Evolutionary conservation across 805 yeast species (phyloP).

Genomic region (Saccharomyces mikatae): DNA sequence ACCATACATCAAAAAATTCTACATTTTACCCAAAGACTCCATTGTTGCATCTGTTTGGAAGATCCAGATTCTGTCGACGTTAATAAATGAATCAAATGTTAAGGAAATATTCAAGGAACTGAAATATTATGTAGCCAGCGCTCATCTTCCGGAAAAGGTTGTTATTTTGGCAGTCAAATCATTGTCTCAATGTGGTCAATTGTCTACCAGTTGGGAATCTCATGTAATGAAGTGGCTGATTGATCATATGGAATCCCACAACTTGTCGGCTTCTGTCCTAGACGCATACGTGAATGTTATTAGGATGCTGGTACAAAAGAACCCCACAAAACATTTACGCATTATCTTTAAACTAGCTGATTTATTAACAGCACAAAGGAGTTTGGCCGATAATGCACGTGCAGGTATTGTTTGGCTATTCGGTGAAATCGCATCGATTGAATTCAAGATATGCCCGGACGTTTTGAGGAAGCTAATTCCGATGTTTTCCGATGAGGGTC

Average conservation of each 20-base stretch:
- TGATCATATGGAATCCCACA: constrained; percentile 34
- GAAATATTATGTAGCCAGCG: constrained; percentile 42
- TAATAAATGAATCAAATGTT: constrained; percentile 49
- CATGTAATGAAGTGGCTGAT: constrained; percentile 60
- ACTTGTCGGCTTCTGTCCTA: constrained; percentile 30
- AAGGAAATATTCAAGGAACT: constrained; percentile 50
- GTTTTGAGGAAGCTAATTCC: constrained; percentile 52
- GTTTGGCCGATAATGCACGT: constrained; percentile 44
- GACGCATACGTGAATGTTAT: constrained; percentile 67
- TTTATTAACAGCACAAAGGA: constrained; percentile 20
- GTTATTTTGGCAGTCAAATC: constrained; percentile 47
- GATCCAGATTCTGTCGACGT: constrained; percentile 49
- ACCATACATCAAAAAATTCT: constrained; percentile 41
- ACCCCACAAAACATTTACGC: constrained; percentile 44
- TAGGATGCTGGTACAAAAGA: constrained; percentile 60
- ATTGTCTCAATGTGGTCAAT: constrained; percentile 52
- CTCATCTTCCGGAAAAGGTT: constrained; percentile 22
- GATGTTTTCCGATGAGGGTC: constrained; percentile 46
- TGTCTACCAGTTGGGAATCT: constrained; percentile 41
- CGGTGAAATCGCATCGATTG: constrained; percentile 61
- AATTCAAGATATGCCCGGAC: constrained; percentile 60
- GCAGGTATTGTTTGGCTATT: constrained; percentile 86
- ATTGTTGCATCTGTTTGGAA: constrained; percentile 42
- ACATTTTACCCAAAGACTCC: constrained; percentile 48
- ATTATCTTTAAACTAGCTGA: constrained; percentile 46